phyloP scores from a whole-genome alignment of 192 early-diverging fungal genomes.

The Funneliformis geosporum region DNA sequence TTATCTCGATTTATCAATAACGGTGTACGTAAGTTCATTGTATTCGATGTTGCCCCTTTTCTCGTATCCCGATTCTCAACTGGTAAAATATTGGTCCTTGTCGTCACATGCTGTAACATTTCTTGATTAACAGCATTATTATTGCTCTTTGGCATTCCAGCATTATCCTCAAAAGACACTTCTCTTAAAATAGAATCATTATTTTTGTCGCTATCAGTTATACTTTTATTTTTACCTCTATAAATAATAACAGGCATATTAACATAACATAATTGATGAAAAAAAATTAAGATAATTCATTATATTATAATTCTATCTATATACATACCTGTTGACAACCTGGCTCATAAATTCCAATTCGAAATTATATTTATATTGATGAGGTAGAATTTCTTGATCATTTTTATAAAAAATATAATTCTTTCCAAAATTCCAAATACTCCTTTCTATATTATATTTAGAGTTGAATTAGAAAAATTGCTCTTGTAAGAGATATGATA shows the following conservation, averaged over 20 bases:
- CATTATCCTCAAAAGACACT: neutral
- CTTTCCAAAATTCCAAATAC: neutral
- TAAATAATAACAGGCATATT: neutral
- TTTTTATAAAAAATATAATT: neutral
- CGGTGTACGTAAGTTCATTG: neutral
- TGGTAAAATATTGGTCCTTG: neutral
- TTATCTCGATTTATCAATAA: neutral
- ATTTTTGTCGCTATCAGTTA: neutral
- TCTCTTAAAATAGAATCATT: neutral
- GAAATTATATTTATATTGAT: neutral
- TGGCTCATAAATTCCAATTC: neutral
- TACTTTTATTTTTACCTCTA: neutral
- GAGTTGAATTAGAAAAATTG: neutral
- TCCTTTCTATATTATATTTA: neutral
- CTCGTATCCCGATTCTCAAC: neutral
- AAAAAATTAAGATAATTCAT: no score
- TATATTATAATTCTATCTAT: neutral
- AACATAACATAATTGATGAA: neutral
- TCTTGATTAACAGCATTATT: neutral
- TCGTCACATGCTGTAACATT: neutral
- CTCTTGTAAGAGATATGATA: neutral
- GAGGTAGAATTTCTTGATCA: neutral
- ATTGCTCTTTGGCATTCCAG: neutral
- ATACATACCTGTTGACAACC: neutral
- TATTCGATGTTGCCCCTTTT: neutral